phyloP scores from a whole-genome alignment of 2,329 filamentous ascomycete species.

The Colletotrichum trifolii region DNA sequence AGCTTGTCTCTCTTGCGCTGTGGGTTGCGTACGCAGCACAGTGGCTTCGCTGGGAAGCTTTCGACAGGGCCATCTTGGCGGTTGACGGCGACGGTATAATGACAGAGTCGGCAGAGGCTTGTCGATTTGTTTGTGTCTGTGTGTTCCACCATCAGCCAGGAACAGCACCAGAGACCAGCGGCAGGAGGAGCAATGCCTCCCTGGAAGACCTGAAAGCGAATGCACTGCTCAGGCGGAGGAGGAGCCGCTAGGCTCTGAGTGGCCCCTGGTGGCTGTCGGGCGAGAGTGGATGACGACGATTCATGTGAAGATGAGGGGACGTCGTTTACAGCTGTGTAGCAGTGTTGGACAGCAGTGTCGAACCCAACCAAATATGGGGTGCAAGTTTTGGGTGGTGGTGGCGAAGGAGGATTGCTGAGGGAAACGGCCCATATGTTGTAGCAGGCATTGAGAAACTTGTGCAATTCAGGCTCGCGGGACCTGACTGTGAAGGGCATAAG shows the following conservation, averaged over 20 bases:
- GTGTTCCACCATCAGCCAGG: background rate
- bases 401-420: background rate
- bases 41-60: conserved; percentile 26
- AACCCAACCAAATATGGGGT: background rate
- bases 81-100: conserved; percentile 2
- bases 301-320: conserved; percentile 22
- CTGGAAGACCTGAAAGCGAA: conserved; percentile 5
- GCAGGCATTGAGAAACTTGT: background rate
- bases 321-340: background rate
- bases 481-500: conserved; percentile 12
- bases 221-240: background rate
- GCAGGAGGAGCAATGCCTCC: conserved; percentile 14
- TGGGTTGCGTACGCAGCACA: conserved; percentile 18
- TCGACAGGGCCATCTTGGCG: conserved; percentile 16
- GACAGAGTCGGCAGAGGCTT: conserved; percentile 25
- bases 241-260: background rate
- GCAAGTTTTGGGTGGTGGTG: background rate
- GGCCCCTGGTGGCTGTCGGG: background rate
- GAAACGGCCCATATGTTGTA: background rate
- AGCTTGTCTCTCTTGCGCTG: background rate
- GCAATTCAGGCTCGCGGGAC: background rate
- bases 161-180: background rate
- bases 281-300: conserved; percentile 16
- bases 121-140: conserved; percentile 5
- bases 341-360: background rate